A percentile compares a stretch with the other conserved stretches of the same genome.
Conservation (phyloP, 2,329 filamentous ascomycete genomes). For the Penicillium brasilianum region DNA sequence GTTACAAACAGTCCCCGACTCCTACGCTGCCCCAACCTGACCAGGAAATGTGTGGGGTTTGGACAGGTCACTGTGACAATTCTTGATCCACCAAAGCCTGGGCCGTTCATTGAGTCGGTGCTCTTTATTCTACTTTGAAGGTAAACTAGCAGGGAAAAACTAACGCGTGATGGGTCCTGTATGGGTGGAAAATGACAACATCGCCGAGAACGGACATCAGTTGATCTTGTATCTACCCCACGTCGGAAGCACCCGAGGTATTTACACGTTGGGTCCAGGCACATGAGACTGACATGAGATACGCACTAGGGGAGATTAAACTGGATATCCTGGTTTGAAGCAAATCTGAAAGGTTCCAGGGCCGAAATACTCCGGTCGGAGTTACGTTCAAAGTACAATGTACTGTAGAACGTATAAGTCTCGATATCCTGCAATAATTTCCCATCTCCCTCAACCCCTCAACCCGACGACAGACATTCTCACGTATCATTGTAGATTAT, state of each 20-base stretch:
- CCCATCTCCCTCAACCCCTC: background rate
- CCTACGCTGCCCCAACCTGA: conserved; percentile 10
- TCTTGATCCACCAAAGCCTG: background rate
- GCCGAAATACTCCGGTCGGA: background rate
- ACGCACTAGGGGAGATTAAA: background rate
- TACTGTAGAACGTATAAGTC: background rate
- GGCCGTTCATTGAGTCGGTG: background rate
- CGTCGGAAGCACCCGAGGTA: conserved; percentile 15
- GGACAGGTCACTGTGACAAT: background rate
- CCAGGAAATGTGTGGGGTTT: background rate
- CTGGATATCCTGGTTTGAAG: background rate
- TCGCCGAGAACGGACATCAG: conserved; percentile 20
- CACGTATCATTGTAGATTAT: background rate
- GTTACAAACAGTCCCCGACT: conserved; percentile 12
- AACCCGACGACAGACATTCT: background rate
- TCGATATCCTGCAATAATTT: background rate
- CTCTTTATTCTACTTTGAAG: background rate
- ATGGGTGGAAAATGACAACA: conserved; percentile 1
- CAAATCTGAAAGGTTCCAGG: background rate
- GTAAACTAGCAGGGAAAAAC: background rate
- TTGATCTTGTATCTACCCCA: background rate
- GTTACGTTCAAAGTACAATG: background rate
- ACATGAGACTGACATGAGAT: background rate
- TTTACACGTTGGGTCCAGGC: background rate
- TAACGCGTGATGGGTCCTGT: background rate